Evolutionary conservation across 2,329 filamentous ascomycete species (phyloP).

Genomic region (Meredithiella fracta): DNA sequence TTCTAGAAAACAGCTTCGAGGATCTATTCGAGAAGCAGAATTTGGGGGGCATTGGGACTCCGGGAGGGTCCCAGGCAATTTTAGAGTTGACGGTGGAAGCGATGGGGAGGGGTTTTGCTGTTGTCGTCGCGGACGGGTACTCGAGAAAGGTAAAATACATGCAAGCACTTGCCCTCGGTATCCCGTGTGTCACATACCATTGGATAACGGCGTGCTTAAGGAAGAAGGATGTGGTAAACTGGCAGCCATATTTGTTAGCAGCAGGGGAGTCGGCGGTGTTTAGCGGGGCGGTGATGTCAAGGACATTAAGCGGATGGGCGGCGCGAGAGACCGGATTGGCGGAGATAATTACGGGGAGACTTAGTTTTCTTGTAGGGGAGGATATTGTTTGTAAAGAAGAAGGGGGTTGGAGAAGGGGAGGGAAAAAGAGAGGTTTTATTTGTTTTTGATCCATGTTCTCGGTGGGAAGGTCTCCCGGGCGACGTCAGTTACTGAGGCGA

Average conservation of each 20-base stretch:
- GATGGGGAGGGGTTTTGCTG: slow-evolving; percentile 54
- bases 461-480: slow-evolving; percentile 57
- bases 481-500: slow-evolving; percentile 48
- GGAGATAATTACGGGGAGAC: slow-evolving; percentile 41
- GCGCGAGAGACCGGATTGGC: slow-evolving; percentile 37
- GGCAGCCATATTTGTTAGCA: slow-evolving; percentile 68
- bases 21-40: slow-evolving; percentile 48
- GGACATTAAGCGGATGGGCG: slow-evolving; percentile 47
- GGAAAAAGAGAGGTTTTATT: slow-evolving; percentile 47
- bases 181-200: slow-evolving; percentile 68
- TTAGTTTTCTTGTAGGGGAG: slow-evolving; percentile 47
- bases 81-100: slow-evolving; percentile 39
- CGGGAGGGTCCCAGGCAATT: not conserved
- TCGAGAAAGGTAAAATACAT: slow-evolving; percentile 84
- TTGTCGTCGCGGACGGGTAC: slow-evolving; percentile 71
- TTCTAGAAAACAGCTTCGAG: slow-evolving; percentile 64
- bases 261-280: slow-evolving; percentile 67
- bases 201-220: slow-evolving; percentile 64
- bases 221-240: slow-evolving; percentile 47
- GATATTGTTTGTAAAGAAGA: slow-evolving; percentile 56
- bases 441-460: slow-evolving; percentile 65
- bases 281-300: slow-evolving; percentile 59
- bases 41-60: not conserved
- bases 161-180: slow-evolving; percentile 75
- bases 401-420: slow-evolving; percentile 43